Base-by-base conservation (phyloP, 495 filamentous ascomycete species). In the Daldinia vernicosa region DNA sequence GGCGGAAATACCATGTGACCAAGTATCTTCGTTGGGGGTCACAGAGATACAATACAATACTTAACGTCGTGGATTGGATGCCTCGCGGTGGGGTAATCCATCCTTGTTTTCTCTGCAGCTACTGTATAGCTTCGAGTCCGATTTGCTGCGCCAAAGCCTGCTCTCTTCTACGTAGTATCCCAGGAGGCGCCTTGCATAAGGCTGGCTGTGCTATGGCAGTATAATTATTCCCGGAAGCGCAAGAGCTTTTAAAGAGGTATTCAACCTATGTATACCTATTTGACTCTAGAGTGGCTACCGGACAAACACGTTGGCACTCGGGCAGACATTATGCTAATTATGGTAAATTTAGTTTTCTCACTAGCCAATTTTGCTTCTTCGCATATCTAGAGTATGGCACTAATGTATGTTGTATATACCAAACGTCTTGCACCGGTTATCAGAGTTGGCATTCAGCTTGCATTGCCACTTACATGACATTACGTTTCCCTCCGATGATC, bases 101-200 rank as follows among this genome's bases (percentile, higher is more conserved):
- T 61, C 60, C 64, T 24, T 47, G 43, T 47, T 47, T 62, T 30
- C 26, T 60, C 63, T 65, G 55, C 60, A 68, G 50, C 50, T 53
- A 35, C 35, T 50, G 8, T 28, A n/a, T n/a, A 33, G 26, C 64
- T 28, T 24, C 60, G 47, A 65, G 27, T 51, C 54, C 47, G 53
- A 47, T 47, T 47, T 47, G 33, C 66, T 47, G 39, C 59, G 30
- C 33, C 40, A 53, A 60, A 52, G 8, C 57, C 30, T 17, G 19
- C 15, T 8, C 26, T 32, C 51, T 63, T 64, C 55, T 50, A 56
- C 17, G 55, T 67, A 56, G 69, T 33, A 67, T 28, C 39, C 43
- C 7, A 64, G 64, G 64, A 64, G 55, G 30, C 51, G 69, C 45
- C 65, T 47, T 67, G 69, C 69, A 72, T 72, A 56, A 72, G 63